Evolutionary conservation across 1,284 basidiomycete species (phyloP), one percentile per base, ranked within the genome.

Genomic region (Cutaneotrichosporon daszewskae): DNA sequence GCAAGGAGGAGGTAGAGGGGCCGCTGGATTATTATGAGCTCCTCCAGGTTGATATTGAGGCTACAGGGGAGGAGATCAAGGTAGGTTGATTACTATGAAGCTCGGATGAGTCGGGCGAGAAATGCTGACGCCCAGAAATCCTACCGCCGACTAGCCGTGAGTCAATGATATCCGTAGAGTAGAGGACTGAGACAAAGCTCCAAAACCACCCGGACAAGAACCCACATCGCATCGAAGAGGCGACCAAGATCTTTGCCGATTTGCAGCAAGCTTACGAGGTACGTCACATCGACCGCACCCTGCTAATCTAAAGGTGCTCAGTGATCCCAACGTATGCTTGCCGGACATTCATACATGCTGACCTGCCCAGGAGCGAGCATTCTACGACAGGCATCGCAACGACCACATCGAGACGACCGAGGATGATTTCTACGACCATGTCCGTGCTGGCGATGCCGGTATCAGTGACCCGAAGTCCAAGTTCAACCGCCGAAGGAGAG

Each of bases 221-320:
- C 59, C 77, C 80, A 23, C 76, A 82, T 46, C 79, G 91, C 59
- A 70, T 86, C 4, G 88, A 95, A 56, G 86, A 81, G 32, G 84
- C 95, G 0, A 97, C 91, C 0, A 77, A 84, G 58, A 79, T 84
- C 18, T 99, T 99, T 67, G 84, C 90, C 11, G 75, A 81, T 34
- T 73, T 98, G 13, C 92, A 96, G 60, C 87, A 92, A 58, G 94
- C 94, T 0, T 97, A 96, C 63, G 94, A 97, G 77, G 91, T 84
- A 47, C 38, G 64, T 37, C 13, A 14, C 18, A 29, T 22, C 55
- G 28, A 42, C 25, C 9, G 22, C 11, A 27, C 14, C 26, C 9
- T 27, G 26, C 14, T 14, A 9, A 10, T 17, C 19, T 6, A 16
- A 46, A 88, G 85, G 81, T 90, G 43, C 76, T 92, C 28, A 88